A percentile compares a stretch with the other conserved stretches of the same genome.
Conservation (phyloP, 257 asterid genomes). For the Primulina eburnea region DNA sequence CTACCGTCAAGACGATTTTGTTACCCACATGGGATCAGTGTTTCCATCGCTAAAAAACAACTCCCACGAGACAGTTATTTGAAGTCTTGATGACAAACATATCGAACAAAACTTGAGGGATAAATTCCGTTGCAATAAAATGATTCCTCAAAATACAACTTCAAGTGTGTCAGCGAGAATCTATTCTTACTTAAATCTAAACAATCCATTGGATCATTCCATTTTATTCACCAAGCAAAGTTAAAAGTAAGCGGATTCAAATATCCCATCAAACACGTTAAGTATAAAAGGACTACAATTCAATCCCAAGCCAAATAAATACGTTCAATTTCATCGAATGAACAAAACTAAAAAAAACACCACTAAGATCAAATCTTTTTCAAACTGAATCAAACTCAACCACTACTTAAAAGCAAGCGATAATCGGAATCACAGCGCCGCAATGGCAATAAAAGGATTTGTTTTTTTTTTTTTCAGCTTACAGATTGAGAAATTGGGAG, state of each 20-base stretch:
- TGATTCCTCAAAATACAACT: not conserved
- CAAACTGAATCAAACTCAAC: slow-evolving; percentile 7
- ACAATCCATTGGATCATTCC: not conserved
- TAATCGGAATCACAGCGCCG: slow-evolving; percentile 14
- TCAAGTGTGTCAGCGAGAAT: not conserved
- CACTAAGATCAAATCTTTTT: not conserved
- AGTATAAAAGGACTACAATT: not conserved
- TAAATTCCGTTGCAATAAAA: not conserved
- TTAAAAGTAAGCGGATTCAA: not conserved
- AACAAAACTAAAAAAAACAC: slow-evolving; percentile 11
- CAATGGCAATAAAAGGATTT: not conserved
- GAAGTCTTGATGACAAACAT: not conserved
- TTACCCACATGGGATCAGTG: not conserved
- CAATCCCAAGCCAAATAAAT: not conserved
- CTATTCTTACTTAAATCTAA: not conserved
- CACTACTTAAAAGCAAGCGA: slow-evolving; percentile 8
- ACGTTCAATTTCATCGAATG: not conserved
- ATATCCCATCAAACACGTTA: not conserved
- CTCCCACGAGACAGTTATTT: not conserved
- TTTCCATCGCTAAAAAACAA: not conserved
- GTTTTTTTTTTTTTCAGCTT: slow-evolving; percentile 22
- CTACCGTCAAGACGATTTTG: not conserved
- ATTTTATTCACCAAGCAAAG: not conserved
- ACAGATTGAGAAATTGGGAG: slow-evolving; percentile 79
- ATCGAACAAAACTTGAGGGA: not conserved